These are phyloP conservation scores for Ceratocystis papillata DNA, from an alignment of 2,329 filamentous ascomycete genomes.

Conservation along the genomic window DNA sequence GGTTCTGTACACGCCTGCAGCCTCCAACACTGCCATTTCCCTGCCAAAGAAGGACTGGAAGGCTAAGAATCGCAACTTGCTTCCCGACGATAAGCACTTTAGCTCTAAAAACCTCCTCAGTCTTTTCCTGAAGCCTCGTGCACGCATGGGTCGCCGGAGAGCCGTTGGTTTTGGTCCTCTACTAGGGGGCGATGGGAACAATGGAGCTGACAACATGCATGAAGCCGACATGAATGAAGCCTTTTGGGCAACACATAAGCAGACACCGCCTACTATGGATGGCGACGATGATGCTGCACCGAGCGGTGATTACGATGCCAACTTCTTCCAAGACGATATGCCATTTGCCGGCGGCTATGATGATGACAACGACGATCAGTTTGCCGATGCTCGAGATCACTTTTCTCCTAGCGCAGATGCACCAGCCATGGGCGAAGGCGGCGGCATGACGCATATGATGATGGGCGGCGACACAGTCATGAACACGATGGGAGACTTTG, in stretches of 20 bases:
- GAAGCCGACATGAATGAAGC: constrained; percentile 84
- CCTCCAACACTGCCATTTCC: constrained; percentile 69
- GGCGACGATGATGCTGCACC: constrained; percentile 47
- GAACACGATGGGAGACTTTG: constrained; percentile 42
- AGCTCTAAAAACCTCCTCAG: constrained; percentile 82
- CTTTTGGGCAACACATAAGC: constrained; percentile 77
- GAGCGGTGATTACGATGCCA: constrained; percentile 81
- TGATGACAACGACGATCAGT: constrained; percentile 61
- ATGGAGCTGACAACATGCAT: constrained; percentile 40
- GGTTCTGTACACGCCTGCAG: constrained; percentile 67
- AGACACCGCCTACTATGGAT: constrained; percentile 33
- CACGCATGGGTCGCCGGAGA: constrained; percentile 61
- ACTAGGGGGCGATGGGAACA: constrained; percentile 32
- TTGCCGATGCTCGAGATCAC: constrained; percentile 69
- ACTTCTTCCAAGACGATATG: constrained; percentile 91
- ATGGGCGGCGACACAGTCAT: constrained; percentile 42
- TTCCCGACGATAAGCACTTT: constrained; percentile 97
- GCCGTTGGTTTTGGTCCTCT: constrained; percentile 21
- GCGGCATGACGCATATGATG: constrained; percentile 41
- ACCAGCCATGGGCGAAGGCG: constrained; percentile 38
- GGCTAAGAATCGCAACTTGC: constrained; percentile 80
- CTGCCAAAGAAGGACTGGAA: constrained; percentile 92
- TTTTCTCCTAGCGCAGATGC: constrained; percentile 56
- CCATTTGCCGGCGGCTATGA: constrained; percentile 52
- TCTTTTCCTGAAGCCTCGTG: constrained; percentile 90